Conservation (phyloP, 495 filamentous ascomycete species). For the Talaromyces liani region DNA sequence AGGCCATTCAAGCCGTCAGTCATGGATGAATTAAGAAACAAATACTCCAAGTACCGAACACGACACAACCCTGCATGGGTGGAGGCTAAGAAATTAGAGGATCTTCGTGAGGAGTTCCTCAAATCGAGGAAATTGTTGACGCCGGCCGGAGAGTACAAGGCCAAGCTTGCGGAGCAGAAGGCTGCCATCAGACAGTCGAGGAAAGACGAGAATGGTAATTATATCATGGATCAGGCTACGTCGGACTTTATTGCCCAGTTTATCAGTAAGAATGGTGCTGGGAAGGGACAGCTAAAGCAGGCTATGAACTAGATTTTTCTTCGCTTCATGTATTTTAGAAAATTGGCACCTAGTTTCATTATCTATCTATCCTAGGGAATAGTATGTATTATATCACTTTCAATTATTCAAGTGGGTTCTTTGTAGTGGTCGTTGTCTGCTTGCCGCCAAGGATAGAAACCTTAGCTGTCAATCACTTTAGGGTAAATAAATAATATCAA, state of each 20-base stretch:
- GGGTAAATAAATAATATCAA: neutral
- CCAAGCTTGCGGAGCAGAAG: constrained; percentile 17
- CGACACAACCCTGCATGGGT: constrained; percentile 61
- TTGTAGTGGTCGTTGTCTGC: constrained; percentile 2
- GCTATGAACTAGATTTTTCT: neutral
- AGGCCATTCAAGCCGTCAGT: constrained; percentile 72
- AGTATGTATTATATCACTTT: neutral
- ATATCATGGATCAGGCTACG: constrained; percentile 25
- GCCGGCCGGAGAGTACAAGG: constrained; percentile 27
- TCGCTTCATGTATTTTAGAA: constrained; percentile 6
- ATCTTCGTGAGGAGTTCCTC: constrained; percentile 52
- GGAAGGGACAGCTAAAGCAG: constrained; percentile 11
- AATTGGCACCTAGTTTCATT: neutral
- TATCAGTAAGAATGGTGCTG: constrained; percentile 19
- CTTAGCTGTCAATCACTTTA: neutral
- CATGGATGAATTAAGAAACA: constrained; percentile 82
- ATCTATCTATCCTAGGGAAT: neutral
- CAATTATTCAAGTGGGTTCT: neutral
- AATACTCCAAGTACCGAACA: constrained; percentile 75
- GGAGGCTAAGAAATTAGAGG: constrained; percentile 46
- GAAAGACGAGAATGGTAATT: constrained; percentile 29
- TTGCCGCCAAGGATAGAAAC: constrained; percentile 3
- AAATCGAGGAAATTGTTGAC: constrained; percentile 42
- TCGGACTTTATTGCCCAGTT: constrained; percentile 29
- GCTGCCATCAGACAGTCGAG: constrained; percentile 18